phyloP scores from a whole-genome alignment of 345 rosid genomes.

The Excoecaria cochinchinensis region DNA sequence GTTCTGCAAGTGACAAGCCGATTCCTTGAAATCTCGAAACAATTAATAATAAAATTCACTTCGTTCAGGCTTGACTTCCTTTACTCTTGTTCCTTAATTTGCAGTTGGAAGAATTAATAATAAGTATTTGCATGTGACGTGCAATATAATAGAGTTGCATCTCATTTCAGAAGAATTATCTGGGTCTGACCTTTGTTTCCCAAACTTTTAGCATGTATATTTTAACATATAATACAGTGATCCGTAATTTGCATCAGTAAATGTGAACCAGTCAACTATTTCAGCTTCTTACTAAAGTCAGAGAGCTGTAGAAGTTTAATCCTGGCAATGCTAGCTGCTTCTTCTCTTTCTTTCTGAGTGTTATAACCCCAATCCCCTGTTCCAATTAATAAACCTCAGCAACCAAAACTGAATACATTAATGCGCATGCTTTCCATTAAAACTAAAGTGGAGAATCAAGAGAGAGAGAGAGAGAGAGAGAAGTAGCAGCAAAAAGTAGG shows the following conservation, averaged over 20 bases:
- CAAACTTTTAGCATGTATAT: background rate
- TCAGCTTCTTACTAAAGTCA: slow-evolving; percentile 76
- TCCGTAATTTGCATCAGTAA: no score
- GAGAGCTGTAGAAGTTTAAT: slow-evolving; percentile 70
- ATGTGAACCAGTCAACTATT: slow-evolving; percentile 29
- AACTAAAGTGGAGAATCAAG: background rate
- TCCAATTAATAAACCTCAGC: slow-evolving; percentile 18
- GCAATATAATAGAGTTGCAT: background rate
- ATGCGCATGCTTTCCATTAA: background rate
- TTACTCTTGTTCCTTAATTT: no score
- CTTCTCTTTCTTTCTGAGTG: slow-evolving; percentile 78
- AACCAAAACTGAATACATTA: background rate
- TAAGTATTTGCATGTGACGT: no score
- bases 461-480: no score
- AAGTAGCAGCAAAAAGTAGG: background rate
- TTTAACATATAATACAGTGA: background rate
- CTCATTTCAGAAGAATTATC: background rate
- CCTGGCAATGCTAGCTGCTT: slow-evolving; percentile 67
- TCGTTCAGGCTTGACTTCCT: no score
- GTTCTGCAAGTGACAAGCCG: background rate
- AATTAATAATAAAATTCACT: background rate
- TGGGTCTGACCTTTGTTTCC: background rate
- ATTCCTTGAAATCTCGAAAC: background rate
- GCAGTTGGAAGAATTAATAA: no score
- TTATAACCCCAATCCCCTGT: slow-evolving; percentile 74